Conservation (phyloP, 257 asterid species). For the Leonotis leonurus region DNA sequence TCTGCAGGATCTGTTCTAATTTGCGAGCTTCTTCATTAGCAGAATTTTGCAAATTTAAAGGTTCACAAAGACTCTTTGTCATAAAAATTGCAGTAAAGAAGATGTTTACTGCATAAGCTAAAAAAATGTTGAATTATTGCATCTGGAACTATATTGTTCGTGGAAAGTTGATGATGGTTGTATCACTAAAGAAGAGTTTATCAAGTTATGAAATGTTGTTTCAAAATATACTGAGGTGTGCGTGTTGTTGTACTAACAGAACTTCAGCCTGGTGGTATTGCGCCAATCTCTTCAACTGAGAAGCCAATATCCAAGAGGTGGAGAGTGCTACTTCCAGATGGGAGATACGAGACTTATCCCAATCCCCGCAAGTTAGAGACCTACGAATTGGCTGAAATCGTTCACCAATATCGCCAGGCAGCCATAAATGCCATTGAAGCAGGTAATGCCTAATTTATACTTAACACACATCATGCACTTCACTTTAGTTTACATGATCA, state of each 20-base stretch:
- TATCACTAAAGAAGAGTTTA: not conserved
- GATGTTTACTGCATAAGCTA: no score
- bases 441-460: constrained; percentile 38
- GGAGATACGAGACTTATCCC: constrained; percentile 56
- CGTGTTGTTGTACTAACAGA: constrained; percentile 26
- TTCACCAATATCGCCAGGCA: constrained; percentile 62
- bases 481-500: constrained; percentile 1
- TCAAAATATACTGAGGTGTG: not conserved
- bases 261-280: constrained; percentile 69
- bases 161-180: not conserved
- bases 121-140: not conserved
- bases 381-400: constrained; percentile 47
- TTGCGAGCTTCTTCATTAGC: no score
- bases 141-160: not conserved
- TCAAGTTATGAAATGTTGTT: not conserved
- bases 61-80: no score
- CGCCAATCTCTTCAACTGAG: constrained; percentile 75
- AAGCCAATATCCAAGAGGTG: constrained; percentile 89
- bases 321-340: constrained; percentile 86
- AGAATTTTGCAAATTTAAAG: no score
- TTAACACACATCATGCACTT: no score
- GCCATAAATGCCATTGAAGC: constrained; percentile 95
- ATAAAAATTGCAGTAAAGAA: no score
- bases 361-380: constrained; percentile 51
- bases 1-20: no score